Conservation (phyloP, 192 early-diverging fungal species). For the Geranomyces michiganensis region DNA sequence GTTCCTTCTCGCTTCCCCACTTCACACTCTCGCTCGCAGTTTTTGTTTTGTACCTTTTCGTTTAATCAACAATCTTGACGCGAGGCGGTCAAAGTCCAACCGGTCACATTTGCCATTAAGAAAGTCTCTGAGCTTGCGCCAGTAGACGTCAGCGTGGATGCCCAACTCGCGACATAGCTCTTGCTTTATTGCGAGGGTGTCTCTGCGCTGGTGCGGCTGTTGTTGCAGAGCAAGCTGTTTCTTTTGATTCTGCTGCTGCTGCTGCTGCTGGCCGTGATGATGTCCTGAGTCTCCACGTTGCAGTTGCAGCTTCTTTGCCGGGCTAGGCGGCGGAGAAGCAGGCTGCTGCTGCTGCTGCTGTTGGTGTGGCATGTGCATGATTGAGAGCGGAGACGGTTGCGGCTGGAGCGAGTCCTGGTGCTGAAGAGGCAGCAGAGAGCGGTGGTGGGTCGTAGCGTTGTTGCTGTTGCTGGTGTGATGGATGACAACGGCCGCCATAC, state of each 20-base stretch:
- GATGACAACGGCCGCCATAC: neutral
- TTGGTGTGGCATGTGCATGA: too few relatives aligned
- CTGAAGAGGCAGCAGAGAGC: too few relatives aligned
- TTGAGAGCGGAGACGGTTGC: too few relatives aligned
- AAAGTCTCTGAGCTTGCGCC: conserved; percentile 44
- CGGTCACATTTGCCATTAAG: conserved; percentile 29
- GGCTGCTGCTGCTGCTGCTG: neutral
- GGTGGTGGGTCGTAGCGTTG: neutral
- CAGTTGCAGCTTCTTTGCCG: too few relatives aligned
- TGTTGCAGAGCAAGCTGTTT: neutral
- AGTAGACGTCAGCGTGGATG: conserved; percentile 44
- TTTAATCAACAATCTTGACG: conserved; percentile 24
- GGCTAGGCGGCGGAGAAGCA: neutral
- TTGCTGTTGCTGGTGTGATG: conserved; percentile 3
- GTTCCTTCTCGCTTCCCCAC: too few relatives aligned
- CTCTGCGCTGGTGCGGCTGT: conserved; percentile 24
- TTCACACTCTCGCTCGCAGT: too few relatives aligned
- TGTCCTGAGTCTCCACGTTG: too few relatives aligned
- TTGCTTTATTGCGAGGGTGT: conserved; percentile 46
- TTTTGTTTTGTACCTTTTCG: conserved; percentile 21
- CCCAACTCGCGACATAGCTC: conserved; percentile 46
- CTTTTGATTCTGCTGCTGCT: conserved; percentile 3
- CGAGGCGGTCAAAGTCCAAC: conserved; percentile 30
- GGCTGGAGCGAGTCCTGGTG: too few relatives aligned
- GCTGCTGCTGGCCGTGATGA: too few relatives aligned